A percentile compares a stretch with the other conserved stretches of the same genome.
These are phyloP conservation scores for Chaetomidium leptoderma DNA, from an alignment of 495 filamentous ascomycete genomes.

Conservation along the genomic window DNA sequence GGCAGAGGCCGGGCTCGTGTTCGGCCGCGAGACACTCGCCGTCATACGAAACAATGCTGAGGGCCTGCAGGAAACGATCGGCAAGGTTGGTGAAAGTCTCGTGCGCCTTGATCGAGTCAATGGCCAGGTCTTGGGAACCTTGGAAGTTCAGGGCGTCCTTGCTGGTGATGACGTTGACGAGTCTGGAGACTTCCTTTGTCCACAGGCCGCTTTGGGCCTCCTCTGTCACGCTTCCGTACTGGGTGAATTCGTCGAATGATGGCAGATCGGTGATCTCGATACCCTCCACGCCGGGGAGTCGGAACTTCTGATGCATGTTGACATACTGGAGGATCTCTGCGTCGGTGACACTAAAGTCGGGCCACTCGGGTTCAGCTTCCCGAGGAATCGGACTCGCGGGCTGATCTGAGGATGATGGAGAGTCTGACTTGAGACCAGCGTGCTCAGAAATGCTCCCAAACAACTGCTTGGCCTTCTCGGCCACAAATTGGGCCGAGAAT, in stretches of 20 bases:
- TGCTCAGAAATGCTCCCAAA: neutral
- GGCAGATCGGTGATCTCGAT: neutral
- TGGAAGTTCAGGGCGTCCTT: neutral
- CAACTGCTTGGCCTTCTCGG: neutral
- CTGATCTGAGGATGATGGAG: neutral
- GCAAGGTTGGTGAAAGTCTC: neutral
- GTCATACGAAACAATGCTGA: neutral
- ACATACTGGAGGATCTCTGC: neutral
- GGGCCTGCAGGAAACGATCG: neutral
- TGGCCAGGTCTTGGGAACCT: neutral
- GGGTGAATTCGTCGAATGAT: neutral
- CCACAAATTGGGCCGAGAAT: neutral
- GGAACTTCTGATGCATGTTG: neutral
- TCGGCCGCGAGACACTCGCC: neutral
- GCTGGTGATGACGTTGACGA: neutral
- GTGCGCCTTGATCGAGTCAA: neutral
- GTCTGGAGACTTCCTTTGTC: neutral
- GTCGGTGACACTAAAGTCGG: neutral
- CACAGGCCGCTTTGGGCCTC: neutral
- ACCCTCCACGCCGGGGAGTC: neutral
- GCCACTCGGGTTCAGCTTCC: neutral
- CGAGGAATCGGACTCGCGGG: neutral
- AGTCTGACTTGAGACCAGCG: neutral
- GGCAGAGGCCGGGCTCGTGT: neutral
- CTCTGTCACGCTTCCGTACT: neutral